Evolutionary conservation across 371 early-diverging fungal genomes (phyloP).

Genomic region (Homolaphlyctis polyrhiza): DNA sequence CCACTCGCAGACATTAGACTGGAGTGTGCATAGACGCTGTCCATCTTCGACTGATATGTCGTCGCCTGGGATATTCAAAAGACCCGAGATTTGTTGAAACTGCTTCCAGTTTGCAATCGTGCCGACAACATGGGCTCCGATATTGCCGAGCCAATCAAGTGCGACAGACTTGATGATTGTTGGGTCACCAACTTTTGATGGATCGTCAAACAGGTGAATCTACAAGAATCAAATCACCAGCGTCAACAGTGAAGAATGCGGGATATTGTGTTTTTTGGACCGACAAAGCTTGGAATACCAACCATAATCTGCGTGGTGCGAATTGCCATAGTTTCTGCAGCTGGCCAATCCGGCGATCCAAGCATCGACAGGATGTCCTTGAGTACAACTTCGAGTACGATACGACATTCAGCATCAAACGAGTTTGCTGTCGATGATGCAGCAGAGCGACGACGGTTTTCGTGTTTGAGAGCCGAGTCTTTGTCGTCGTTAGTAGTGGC

Average conservation of each 20-base stretch:
- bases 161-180: slow-evolving; percentile 61
- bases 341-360: slow-evolving; percentile 89
- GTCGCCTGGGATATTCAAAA: neutral
- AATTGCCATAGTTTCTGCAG: slow-evolving; percentile 64
- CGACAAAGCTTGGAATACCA: too few relatives aligned
- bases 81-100: neutral
- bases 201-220: slow-evolving; percentile 7
- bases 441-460: neutral
- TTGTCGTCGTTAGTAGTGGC: neutral
- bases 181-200: slow-evolving; percentile 26
- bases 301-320: slow-evolving; percentile 64
- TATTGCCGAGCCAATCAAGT: slow-evolving; percentile 18
- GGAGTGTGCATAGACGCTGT: neutral
- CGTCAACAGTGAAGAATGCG: too few relatives aligned
- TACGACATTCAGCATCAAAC: slow-evolving; percentile 71
- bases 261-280: too few relatives aligned
- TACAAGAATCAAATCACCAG: too few relatives aligned
- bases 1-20: neutral
- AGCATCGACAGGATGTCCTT: slow-evolving; percentile 68
- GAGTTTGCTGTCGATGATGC: too few relatives aligned
- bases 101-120: neutral
- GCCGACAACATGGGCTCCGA: neutral
- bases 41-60: neutral
- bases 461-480: slow-evolving; percentile 13
- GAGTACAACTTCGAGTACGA: slow-evolving; percentile 62